Conservation (phyloP, 2,329 filamentous ascomycete species). For the Penicillium sp. region DNA sequence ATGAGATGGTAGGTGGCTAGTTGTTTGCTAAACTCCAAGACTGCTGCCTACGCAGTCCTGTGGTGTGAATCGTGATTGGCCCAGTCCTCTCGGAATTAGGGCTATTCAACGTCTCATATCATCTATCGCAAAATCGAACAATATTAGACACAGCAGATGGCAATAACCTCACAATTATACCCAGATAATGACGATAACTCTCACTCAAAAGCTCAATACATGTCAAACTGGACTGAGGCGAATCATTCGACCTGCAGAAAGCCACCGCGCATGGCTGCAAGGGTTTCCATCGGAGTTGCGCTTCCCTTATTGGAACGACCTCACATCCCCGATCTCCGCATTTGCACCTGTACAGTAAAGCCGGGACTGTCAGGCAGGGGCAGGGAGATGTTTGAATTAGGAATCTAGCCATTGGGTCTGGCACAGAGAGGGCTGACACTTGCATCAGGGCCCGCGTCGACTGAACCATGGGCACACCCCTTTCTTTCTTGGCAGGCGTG, state of each 20-base stretch:
- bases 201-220: not conserved
- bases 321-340: not conserved
- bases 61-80: not conserved
- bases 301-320: not conserved
- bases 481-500: slow-evolving; percentile 8
- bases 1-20: not conserved
- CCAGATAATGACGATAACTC: not conserved
- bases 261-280: slow-evolving; percentile 2
- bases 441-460: slow-evolving; percentile 4
- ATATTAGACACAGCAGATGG: not conserved
- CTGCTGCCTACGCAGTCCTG: not conserved
- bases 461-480: not conserved
- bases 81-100: not conserved
- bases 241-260: slow-evolving; percentile 6
- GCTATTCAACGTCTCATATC: not conserved
- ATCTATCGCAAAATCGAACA: not conserved
- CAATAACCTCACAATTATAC: not conserved
- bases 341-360: too few relatives aligned
- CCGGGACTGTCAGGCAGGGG: too few relatives aligned
- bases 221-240: not conserved
- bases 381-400: not conserved
- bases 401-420: not conserved
- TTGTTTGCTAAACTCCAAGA: not conserved
- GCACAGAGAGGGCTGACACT: not conserved
- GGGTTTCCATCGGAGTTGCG: not conserved